These are phyloP conservation scores for Tripidium arundinaceum DNA, from an alignment of 202 grass and related monocot species.

Conservation along the genomic window DNA sequence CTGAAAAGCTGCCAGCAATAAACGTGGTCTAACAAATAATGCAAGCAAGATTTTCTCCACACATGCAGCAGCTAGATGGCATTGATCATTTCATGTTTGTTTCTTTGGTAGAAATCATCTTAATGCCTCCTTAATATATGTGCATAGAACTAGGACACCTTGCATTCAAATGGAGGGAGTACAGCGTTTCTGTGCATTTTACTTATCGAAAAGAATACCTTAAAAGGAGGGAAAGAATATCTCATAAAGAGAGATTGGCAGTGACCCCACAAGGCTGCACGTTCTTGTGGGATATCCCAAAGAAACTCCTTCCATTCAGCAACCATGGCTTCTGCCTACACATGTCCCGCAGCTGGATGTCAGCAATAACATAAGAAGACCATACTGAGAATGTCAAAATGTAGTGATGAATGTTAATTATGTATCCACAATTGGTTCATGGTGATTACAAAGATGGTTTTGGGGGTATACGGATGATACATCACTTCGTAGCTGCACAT, in stretches of 20 bases:
- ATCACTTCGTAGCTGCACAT: background rate
- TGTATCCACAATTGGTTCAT: background rate
- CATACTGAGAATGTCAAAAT: constrained; percentile 19
- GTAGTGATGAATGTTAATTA: background rate
- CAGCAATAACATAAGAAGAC: constrained; percentile 18
- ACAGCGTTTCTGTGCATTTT: constrained; percentile 6
- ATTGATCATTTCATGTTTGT: background rate
- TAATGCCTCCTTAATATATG: background rate
- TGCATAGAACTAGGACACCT: background rate
- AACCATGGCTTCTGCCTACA: constrained; percentile 96
- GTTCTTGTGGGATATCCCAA: constrained; percentile 96
- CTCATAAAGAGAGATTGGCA: constrained; percentile 86
- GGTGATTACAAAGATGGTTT: background rate
- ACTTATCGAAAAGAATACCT: constrained; percentile 41
- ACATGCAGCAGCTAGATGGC: background rate
- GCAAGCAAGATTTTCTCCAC: background rate
- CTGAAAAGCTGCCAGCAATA: background rate
- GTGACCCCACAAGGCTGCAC: constrained; percentile 93
- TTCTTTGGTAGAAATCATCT: background rate
- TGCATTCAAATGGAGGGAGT: background rate
- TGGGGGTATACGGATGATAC: background rate
- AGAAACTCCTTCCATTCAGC: constrained; percentile 98
- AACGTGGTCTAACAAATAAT: background rate
- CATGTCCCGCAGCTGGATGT: constrained; percentile 15
- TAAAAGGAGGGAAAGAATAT: constrained; percentile 78